Evolutionary conservation across 129 eudicot genomes (phyloP).

Genomic region (Flaveria trinervia): DNA sequence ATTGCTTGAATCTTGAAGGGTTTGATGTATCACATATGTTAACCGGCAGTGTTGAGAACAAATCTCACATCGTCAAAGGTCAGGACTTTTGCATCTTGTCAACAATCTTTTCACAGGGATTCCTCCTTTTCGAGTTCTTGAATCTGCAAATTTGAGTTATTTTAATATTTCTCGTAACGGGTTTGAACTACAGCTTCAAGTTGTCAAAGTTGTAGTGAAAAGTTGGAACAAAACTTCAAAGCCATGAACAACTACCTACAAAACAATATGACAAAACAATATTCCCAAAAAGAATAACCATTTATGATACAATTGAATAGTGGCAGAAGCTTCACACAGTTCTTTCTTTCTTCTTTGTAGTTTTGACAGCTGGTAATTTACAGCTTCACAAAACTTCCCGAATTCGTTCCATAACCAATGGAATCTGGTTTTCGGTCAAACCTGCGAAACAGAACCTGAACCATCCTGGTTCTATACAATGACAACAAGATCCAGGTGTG

Average conservation of each 20-base stretch:
- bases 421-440: constrained; percentile 59
- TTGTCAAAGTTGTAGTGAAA: constrained; percentile 47
- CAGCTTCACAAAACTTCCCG: constrained; percentile 41
- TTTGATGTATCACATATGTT: constrained; percentile 53
- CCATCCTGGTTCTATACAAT: constrained; percentile 97
- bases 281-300: constrained; percentile 15
- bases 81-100: constrained; percentile 1
- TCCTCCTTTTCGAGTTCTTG: constrained; percentile 65
- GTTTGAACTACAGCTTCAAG: constrained; percentile 52
- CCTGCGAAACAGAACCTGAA: constrained; percentile 70
- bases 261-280: neutral
- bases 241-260: constrained; percentile 38
- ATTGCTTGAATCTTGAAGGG: constrained; percentile 77
- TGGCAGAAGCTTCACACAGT: constrained; percentile 1
- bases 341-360: constrained; percentile 16
- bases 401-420: constrained; percentile 65
- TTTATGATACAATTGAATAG: constrained; percentile 26
- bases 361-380: constrained; percentile 5
- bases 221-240: constrained; percentile 27
- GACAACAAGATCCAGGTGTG: constrained; percentile 87
- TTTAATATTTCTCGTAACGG: constrained; percentile 72
- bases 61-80: too few relatives aligned
- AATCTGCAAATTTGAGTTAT: constrained; percentile 50
- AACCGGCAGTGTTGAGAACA: constrained; percentile 49
- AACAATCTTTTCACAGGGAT: constrained; percentile 61